Base-by-base conservation (phyloP, 2,329 filamentous ascomycete genomes). In the Penicillium griseofulvum region DNA sequence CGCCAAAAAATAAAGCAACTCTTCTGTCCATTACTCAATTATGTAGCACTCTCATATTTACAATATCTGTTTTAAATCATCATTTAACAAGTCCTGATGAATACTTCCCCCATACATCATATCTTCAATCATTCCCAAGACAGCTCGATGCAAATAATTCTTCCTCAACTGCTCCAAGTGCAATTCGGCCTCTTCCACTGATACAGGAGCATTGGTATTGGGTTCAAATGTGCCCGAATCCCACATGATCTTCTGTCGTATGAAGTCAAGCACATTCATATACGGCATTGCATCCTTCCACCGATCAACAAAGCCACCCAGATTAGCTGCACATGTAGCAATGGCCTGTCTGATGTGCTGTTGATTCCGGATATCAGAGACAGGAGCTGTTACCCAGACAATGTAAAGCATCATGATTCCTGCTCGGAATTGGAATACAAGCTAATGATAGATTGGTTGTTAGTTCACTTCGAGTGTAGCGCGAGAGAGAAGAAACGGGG, bases 41-140 rank as follows among this genome's bases (percentile, higher is more conserved):
- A 33, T 8, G 4, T n/a, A 33, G 8, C 8, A 16, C 31, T 7
- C 16, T 12, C 22, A n/a, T 28, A 10, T 28, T 45, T 19, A 47
- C 11, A 14, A 19, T 7, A 3, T 24, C 17, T 22, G 22, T 26
- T 34, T 34, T 2, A 57, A 53, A 17, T 54, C 46, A 7, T 58
- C 55, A 2, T 46, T 22, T 14, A 53, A 17, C 9, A 37, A 37
- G 33, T 56, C 46, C 39, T 56, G 54, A 33, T 49, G 58, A 36
- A 56, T 39, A 38, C 42, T 46, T 4, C 44, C 53, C 10, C 55
- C 55, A 48, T 60, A 58, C 49, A 65, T 57, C 56, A 68, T 67
- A 56, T 68, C 66, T 39, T 68, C 63, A 43, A 68, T 65, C 66
- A 68, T 68, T 2, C 57, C 63, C 26, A 65, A 42, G 8, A 67